Evolutionary conservation across 1,139 yeast species (phyloP), one percentile per base, ranked within the genome.

Genomic region (Debaryomyces psychrophilus): DNA sequence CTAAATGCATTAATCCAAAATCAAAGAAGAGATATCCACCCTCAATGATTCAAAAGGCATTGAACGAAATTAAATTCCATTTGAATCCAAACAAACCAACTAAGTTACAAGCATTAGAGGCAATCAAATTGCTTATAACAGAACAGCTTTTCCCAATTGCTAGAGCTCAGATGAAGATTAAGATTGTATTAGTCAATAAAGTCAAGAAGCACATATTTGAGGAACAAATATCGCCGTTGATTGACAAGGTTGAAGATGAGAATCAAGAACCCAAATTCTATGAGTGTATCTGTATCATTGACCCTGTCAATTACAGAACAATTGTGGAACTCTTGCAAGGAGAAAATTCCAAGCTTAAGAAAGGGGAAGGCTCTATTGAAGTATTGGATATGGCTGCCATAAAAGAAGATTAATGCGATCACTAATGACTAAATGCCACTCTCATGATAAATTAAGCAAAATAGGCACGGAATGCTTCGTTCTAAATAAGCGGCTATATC

Each of bases 1-100:
- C 96, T 11, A 92, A 90, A 62, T 92, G 97, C 61, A 86, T 95
- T 45, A 92, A 95, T 58, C 98, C 99, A 4, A 81, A 77, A 46
- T 84, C 93, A 3, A 88, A 87, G 62, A 89, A 93, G 60, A 83
- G 98, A 58, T 93, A 93, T 59, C 96, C 99, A 0, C 93, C 96
- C 9, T 81, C 95, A 0, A 92, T 95, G 85, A 87, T 93, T 47
- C 95, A 89, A 52, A 95, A 93, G 66, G 90, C 93, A 0, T 73
- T 93, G 48, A 77, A 77, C 43, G 95, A 89, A 59, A 67, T 90
- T 44, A 92, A 90, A 52, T 90, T 87, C 64, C 92, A 90, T 63
- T 78, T 89, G 53, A 83, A 82, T 31, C 80, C 92, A n/a, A 82
- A 83, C 45, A 87, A 87, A 57, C 78, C 90, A 2, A 88, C 97